phyloP scores from a whole-genome alignment of 2,329 filamentous ascomycete species.

The Fusarium torulosum region DNA sequence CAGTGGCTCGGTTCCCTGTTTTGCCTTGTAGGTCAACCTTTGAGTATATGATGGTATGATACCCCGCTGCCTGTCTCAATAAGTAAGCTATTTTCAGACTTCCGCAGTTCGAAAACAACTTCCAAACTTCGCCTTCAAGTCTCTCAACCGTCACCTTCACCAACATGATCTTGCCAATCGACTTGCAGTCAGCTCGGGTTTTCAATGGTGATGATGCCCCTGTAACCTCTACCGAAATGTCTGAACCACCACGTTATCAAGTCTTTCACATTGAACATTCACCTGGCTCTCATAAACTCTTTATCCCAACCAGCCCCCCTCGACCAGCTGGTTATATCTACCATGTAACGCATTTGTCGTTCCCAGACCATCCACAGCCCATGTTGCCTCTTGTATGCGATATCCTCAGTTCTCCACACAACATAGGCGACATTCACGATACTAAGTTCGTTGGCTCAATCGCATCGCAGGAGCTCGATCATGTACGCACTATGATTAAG shows the following conservation, averaged over 20 bases:
- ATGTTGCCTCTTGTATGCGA: conserved; percentile 24
- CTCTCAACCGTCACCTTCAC: background rate
- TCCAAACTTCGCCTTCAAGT: background rate
- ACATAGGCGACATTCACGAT: conserved; percentile 26
- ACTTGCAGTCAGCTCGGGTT: conserved; percentile 2
- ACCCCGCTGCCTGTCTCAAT: background rate
- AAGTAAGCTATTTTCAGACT: background rate
- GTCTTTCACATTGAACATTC: conserved; percentile 41
- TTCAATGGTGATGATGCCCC: conserved; percentile 2
- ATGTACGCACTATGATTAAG: conserved; percentile 32
- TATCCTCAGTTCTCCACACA: conserved; percentile 2
- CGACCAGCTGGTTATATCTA: conserved; percentile 30
- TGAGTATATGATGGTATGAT: conserved; percentile 14
- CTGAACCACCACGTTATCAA: conserved; percentile 21
- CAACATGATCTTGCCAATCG: conserved; percentile 12
- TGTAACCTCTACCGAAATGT: background rate
- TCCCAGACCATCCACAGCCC: conserved; percentile 1
- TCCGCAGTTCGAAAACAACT: background rate
- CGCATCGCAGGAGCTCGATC: conserved; percentile 30
- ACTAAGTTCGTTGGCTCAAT: conserved; percentile 41
- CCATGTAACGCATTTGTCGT: conserved; percentile 3
- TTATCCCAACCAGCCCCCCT: conserved; percentile 27
- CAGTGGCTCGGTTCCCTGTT: background rate
- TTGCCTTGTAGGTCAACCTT: background rate
- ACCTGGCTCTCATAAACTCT: conserved; percentile 36